Evolutionary conservation across 768 basidiomycete genomes (phyloP), one percentile per base, ranked within the genome.

Genomic region (Naganishia friedmannii): DNA sequence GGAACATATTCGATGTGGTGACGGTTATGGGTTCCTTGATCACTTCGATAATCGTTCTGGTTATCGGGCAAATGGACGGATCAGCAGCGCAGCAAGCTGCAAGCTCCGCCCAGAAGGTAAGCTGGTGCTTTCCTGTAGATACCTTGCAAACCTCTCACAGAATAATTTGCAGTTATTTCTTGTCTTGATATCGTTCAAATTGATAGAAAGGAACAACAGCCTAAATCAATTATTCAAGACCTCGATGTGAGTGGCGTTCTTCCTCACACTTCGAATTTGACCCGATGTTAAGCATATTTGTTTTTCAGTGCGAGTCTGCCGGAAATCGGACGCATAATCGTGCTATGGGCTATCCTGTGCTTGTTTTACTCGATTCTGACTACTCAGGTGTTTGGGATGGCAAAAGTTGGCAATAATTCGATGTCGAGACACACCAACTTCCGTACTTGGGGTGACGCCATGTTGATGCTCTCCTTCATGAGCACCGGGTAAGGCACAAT

Each of bases 221-320:
- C 83, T 98, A 72, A 97, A 97, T 76, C 92, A 94, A 82, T 84
- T 98, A 21, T 97, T 97, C 86, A 97, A 97, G 83, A 96, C 93
- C 21, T 90, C 91, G 6, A 86, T 91, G 92, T 95, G 84, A 63
- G 93, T 85, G 10, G 4, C 28, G 54, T 23, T 34, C 45, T 34
- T 31, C 26, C 53, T n/a, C 17, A 37, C 23, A 32, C 42, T 26
- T 31, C 23, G 29, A 6, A 65, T 31, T 9, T 51, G 26, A 42
- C 39, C n/a, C 2, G 8, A 28, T 7, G 12, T 3, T 42, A 13
- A 42, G 32, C 39, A 29, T 29, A 26, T 9, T 23, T 66, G 32
- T 66, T 45, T 21, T n/a, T 48, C 76, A 93, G 93, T 13, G 88
- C 93, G 53, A 92, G 90, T 81, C 82, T 96, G 57, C 91, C 92